Evolutionary conservation across 495 filamentous ascomycete species (phyloP).

Genomic region (Xylaria cubensis): DNA sequence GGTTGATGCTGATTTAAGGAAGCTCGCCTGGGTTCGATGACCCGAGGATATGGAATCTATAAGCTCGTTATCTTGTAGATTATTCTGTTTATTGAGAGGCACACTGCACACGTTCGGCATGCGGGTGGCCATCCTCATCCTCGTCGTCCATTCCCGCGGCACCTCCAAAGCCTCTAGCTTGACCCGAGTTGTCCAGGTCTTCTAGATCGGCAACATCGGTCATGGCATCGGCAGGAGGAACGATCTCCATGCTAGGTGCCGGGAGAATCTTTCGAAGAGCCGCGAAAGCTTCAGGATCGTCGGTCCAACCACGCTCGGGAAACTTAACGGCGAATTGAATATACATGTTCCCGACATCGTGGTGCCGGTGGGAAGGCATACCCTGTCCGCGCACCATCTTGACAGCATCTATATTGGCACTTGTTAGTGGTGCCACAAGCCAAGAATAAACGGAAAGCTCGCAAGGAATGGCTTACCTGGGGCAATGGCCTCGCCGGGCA

Average conservation of each 20-base stretch:
- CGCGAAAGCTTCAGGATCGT: constrained; percentile 61
- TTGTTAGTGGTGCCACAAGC: constrained; percentile 23
- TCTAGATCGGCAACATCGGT: constrained; percentile 83
- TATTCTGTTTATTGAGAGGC: constrained; percentile 81
- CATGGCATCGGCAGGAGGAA: constrained; percentile 82
- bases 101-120: constrained; percentile 94
- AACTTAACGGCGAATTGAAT: constrained; percentile 98
- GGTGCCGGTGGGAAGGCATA: constrained; percentile 97
- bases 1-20: constrained; percentile 5
- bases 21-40: not conserved
- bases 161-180: constrained; percentile 72
- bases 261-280: constrained; percentile 84
- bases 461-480: constrained; percentile 70
- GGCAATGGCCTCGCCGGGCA: constrained; percentile 90
- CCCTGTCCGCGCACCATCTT: constrained; percentile 97
- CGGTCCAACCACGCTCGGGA: constrained; percentile 72
- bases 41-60: constrained; percentile 19
- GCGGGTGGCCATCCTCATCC: constrained; percentile 80
- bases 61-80: not conserved
- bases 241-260: constrained; percentile 62
- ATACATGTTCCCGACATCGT: constrained; percentile 95
- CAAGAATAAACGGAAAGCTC: constrained; percentile 10
- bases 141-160: constrained; percentile 77
- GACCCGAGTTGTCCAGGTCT: constrained; percentile 75
- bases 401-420: constrained; percentile 67